Base-by-base conservation (phyloP, 306 rosid genomes). In the Fagus sylvatica region DNA sequence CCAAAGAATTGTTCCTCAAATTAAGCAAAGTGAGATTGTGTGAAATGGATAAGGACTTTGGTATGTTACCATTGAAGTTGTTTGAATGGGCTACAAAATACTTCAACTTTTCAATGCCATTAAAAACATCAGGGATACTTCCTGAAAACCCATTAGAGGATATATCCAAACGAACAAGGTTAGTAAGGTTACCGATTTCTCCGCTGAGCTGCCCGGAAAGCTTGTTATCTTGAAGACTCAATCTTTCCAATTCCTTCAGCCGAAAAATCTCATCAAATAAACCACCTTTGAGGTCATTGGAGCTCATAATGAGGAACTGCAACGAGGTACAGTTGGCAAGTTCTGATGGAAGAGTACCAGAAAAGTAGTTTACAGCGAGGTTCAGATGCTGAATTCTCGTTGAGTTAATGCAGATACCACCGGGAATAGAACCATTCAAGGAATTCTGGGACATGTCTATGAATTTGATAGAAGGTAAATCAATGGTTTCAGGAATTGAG, bases 1-100 rank as follows among this genome's bases (percentile, higher is more conserved):
- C 37, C 76, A 89, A 64, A 10, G 90, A 80, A 76, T 89, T 89
- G 79, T 86, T 89, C 48, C 88, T 80, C 73, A 87, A 55, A 79
- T 85, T 85, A 60, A 89, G 79, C 62, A 66, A 28, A 32, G 64
- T 5, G 32, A 87, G 69, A 66, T 19, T 79, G 7, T 79, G 61
- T 19, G 83, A 87, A 76, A 59, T 82, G 60, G 83, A 40, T 77
- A 87, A 82, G 22, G 87, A 81, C 42, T 33, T 46, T 10, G 90
- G 90, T 73, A 87, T 48, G 16, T 0, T 5, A 37, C 85, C 88
- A 10, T 34, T 40, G 64, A 87, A 87, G 10, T 67, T 16, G 75
- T 87, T 87, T 7, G 90, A 87, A 40, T 80, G 88, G 33, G 85
- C 87, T 8, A 73, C 70, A 53, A 87, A 71, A 30, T 33, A 36